A percentile compares a stretch with the other conserved stretches of the same genome.
Conservation (phyloP, 176 grass and related monocot species). For the Guadua angustifolia region DNA sequence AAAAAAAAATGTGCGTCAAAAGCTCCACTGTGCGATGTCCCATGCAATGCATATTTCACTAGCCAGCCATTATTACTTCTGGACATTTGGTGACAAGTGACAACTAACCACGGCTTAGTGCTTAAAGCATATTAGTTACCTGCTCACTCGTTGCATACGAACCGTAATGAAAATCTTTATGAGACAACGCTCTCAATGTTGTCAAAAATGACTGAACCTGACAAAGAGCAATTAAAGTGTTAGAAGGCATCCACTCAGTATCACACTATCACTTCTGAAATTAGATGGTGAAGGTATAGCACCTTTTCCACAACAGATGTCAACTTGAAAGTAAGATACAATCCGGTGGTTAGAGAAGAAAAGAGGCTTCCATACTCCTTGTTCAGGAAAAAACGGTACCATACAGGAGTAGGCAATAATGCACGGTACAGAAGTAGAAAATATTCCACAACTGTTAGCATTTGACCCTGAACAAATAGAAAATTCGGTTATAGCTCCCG, state of each 20-base stretch:
- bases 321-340: constrained; percentile 99
- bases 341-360: constrained; percentile 92
- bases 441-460: constrained; percentile 97
- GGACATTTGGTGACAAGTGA: not conserved
- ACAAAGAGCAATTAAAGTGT: constrained; percentile 25
- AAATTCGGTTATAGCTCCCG: constrained; percentile 11
- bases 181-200: constrained; percentile 80
- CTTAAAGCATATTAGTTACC: constrained; percentile 53
- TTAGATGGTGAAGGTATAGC: constrained; percentile 15
- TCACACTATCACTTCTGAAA: not conserved
- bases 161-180: constrained; percentile 89
- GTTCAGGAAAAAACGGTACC: constrained; percentile 99
- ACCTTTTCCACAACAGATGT: constrained; percentile 99
- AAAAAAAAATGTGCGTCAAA: constrained; percentile 4
- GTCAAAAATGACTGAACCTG: constrained; percentile 99
- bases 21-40: constrained; percentile 15
- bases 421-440: constrained; percentile 92
- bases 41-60: constrained; percentile 7
- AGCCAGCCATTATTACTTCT: not conserved
- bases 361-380: constrained; percentile 99
- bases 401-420: constrained; percentile 87
- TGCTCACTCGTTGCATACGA: constrained; percentile 88
- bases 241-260: not conserved
- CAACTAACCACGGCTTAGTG: not conserved
- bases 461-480: constrained; percentile 69